Conservation (phyloP, 2,329 filamentous ascomycete genomes). For the Pezicula carpinea region DNA sequence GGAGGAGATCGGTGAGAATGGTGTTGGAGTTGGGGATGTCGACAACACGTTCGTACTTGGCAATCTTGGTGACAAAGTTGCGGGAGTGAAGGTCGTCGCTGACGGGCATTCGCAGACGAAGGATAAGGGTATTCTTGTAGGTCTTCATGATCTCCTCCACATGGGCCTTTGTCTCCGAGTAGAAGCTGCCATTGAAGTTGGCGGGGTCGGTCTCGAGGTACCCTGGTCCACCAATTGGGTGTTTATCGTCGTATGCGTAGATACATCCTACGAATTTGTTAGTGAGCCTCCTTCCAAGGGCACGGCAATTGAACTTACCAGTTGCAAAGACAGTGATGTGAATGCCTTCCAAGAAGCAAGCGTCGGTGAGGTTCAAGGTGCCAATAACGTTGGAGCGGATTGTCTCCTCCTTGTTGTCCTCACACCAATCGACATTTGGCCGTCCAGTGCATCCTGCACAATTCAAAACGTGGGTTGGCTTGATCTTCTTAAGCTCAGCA, state of each 20-base stretch:
- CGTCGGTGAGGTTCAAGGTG: constrained; percentile 58
- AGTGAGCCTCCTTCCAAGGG: not conserved
- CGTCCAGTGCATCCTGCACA: constrained; percentile 62
- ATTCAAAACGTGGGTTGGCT: constrained; percentile 64
- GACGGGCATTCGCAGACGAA: constrained; percentile 66
- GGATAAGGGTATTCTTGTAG: constrained; percentile 57
- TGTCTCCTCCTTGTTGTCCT: constrained; percentile 64
- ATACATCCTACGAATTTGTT: constrained; percentile 42
- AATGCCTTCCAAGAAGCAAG: constrained; percentile 52
- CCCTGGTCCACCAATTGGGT: constrained; percentile 55
- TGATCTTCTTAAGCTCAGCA: constrained; percentile 50
- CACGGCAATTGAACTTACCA: constrained; percentile 21
- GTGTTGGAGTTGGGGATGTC: constrained; percentile 67
- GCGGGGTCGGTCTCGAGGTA: constrained; percentile 58
- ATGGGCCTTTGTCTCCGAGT: constrained; percentile 61
- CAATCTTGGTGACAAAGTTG: constrained; percentile 67
- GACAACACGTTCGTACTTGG: constrained; percentile 59
- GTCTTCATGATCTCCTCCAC: constrained; percentile 61
- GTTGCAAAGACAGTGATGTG: constrained; percentile 65
- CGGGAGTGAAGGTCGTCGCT: constrained; percentile 62
- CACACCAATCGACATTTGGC: constrained; percentile 68
- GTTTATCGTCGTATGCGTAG: constrained; percentile 57
- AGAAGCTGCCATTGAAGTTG: constrained; percentile 65
- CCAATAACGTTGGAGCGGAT: constrained; percentile 65
- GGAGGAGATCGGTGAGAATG: constrained; percentile 60